Base-by-base conservation (phyloP, 108 stramenopile species). In the Skeletonema tropicum region DNA sequence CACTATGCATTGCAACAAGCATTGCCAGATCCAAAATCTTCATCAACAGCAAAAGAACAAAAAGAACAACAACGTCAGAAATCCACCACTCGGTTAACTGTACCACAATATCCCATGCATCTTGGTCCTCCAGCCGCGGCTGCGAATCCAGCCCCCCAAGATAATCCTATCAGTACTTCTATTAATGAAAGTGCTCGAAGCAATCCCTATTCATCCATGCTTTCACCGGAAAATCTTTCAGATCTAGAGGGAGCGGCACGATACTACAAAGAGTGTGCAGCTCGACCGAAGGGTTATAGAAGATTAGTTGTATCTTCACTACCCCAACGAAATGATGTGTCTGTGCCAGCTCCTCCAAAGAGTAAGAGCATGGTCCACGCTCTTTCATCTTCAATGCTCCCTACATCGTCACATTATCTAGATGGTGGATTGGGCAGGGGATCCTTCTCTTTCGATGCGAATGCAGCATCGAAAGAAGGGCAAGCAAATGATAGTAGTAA, bases 261-360 rank as follows among this genome's bases (percentile, higher is more conserved):
- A 5, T 82, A 77, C 60, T 77, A 77, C 60, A 67, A 61, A 49
- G 76, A 82, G 48, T 73, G 65, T 26, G 67, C 72, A 30, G 58
- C 36, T 7, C 39, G 76, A n/a, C 76, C 77, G 5, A 82, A 82
- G 76, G 81, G 81, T 6, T 77, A 77, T 73, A 70, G 81, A 23
- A 63, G 81, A 19, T 66, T 82, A 2, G 81, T 82, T 10, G 76
- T 82, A 0, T 80, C 79, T 0, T 72, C 71, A 3, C 39, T 35
- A 11, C 38, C 62, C 21, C 60, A 66, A 26, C 39, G 45, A 15
- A 33, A 57, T 26, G 64, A 77, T 25, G 64, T 65, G 14, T 57
- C 36, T 26, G 58, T 78, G 12, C 76, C 76, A 12, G 6, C 64
- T 17, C 65, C 55, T 41, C 58, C 70, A 9, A 30, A 25, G 32